Conservation (phyloP, 1,284 basidiomycete genomes). For the Ceratobasidium sp. region DNA sequence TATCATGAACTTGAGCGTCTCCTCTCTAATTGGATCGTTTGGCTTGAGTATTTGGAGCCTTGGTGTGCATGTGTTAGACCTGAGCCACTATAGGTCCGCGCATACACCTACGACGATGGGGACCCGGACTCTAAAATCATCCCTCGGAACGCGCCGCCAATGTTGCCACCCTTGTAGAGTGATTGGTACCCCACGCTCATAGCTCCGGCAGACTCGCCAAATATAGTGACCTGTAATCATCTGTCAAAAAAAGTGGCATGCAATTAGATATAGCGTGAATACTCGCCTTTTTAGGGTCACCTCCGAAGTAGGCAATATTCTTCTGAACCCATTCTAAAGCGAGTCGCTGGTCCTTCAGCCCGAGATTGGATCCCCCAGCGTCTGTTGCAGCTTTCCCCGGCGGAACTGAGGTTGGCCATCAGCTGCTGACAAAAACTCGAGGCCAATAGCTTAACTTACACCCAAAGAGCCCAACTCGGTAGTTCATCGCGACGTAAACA, state of each 20-base stretch:
- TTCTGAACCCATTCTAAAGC: conserved; percentile 64
- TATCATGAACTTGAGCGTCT: conserved; percentile 19
- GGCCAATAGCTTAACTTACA: conserved; percentile 6
- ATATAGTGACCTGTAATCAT: conserved; percentile 45
- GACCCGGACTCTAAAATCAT: conserved; percentile 48
- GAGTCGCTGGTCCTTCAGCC: conserved; percentile 60
- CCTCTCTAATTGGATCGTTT: conserved; percentile 7
- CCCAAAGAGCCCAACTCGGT: conserved; percentile 58
- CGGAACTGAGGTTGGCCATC: conserved; percentile 25
- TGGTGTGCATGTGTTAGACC: not conserved
- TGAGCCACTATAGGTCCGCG: too few species aligned
- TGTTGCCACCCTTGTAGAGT: conserved; percentile 49
- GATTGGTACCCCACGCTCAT: conserved; percentile 51
- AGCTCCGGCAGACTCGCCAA: conserved; percentile 55
- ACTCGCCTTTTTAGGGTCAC: conserved; percentile 58
- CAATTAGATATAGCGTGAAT: not conserved
- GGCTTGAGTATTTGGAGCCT: conserved; percentile 29
- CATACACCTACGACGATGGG: conserved; percentile 33
- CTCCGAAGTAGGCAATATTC: conserved; percentile 63
- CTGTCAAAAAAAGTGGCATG: conserved; percentile 10
- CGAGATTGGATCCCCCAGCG: conserved; percentile 56
- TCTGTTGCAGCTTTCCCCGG: conserved; percentile 53
- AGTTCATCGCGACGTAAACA: conserved; percentile 61
- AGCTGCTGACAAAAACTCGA: too few species aligned
- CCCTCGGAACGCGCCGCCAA: conserved; percentile 43